Evolutionary conservation across 2,329 filamentous ascomycete genomes (phyloP).

Genomic region (Fusarium poae): DNA sequence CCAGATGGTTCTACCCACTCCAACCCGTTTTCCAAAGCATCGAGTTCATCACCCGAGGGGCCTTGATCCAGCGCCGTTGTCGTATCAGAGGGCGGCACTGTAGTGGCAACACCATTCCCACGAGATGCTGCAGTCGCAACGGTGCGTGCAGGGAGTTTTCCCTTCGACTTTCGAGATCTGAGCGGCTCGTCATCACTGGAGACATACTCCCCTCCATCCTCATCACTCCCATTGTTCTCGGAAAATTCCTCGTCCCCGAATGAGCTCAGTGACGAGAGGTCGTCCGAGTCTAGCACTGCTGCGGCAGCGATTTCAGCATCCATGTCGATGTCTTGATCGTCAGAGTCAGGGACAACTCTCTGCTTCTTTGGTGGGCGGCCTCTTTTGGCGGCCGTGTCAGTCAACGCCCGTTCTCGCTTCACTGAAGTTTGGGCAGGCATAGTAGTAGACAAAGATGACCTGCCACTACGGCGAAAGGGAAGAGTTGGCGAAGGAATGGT

Average conservation of each 20-base stretch:
- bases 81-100: neutral
- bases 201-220: constrained; percentile 27
- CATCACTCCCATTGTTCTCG: constrained; percentile 38
- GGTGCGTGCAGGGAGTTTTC: constrained; percentile 14
- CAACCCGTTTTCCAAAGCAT: constrained; percentile 2
- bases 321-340: constrained; percentile 51
- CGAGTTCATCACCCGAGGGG: constrained; percentile 16
- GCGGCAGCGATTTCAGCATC: constrained; percentile 52
- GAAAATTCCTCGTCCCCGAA: constrained; percentile 35
- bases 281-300: constrained; percentile 36
- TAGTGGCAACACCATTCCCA: neutral
- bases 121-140: neutral
- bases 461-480: constrained; percentile 30
- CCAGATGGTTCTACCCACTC: neutral
- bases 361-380: constrained; percentile 50
- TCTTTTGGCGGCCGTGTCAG: constrained; percentile 24
- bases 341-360: constrained; percentile 50
- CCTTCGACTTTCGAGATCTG: constrained; percentile 25
- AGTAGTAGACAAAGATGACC: constrained; percentile 21
- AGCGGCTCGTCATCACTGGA: constrained; percentile 51
- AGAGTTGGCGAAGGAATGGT: constrained; percentile 12
- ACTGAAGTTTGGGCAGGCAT: constrained; percentile 19
- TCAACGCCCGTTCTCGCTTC: constrained; percentile 49
- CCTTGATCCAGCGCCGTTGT: neutral
- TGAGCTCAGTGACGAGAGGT: constrained; percentile 13